Conservation (phyloP, 2,329 filamentous ascomycete genomes). For the Colletotrichum sp. region DNA sequence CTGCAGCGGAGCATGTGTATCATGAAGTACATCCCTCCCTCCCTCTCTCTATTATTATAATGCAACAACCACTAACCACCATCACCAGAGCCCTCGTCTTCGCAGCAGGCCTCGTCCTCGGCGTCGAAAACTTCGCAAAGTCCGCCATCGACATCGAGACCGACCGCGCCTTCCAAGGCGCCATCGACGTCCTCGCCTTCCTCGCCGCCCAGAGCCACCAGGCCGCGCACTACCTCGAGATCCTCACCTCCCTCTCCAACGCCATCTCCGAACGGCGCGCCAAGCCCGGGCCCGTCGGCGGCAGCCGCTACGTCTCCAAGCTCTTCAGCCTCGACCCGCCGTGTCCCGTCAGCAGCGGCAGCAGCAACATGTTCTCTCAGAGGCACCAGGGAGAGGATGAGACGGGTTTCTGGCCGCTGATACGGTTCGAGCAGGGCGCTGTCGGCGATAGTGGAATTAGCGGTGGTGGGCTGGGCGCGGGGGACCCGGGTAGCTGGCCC, state of each 20-base stretch:
- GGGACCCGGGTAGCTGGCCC: background rate
- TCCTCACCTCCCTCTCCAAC: constrained; percentile 51
- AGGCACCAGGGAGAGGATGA: background rate
- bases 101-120: constrained; percentile 61
- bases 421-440: background rate
- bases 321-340: constrained; percentile 26
- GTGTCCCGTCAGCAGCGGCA: background rate
- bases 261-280: constrained; percentile 47
- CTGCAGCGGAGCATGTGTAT: background rate
- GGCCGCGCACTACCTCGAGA: constrained; percentile 62
- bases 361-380: background rate
- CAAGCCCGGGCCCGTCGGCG: constrained; percentile 23
- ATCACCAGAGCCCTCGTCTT: constrained; percentile 53
- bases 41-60: too few species aligned
- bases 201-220: constrained; percentile 43
- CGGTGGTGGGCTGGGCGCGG: background rate
- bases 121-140: constrained; percentile 60
- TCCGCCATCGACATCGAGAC: constrained; percentile 47
- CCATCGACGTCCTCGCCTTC: constrained; percentile 54
- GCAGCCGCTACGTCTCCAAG: constrained; percentile 31
- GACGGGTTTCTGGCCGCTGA: background rate
- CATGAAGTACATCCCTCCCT: background rate
- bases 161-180: constrained; percentile 53
- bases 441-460: background rate
- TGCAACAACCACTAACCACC: accelerated